A percentile compares a stretch with the other conserved stretches of the same genome.
phyloP scores from a whole-genome alignment of 1,284 basidiomycete genomes.

The Cryptococcus sp. region DNA sequence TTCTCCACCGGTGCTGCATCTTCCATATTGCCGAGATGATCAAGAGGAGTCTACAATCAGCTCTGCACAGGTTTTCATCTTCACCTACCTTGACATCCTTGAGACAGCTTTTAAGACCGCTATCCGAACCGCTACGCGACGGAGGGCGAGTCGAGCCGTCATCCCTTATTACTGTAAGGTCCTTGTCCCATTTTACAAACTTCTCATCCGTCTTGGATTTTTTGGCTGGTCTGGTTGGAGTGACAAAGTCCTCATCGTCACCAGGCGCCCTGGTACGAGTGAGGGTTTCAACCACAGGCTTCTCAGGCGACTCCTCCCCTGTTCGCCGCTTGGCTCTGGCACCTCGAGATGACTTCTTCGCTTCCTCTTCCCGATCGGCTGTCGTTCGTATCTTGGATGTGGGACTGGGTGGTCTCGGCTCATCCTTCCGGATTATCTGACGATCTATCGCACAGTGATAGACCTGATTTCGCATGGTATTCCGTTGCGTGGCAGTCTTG shows the following conservation, averaged over 20 bases:
- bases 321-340: constrained; percentile 66
- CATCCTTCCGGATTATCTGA: constrained; percentile 66
- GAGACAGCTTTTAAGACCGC: constrained; percentile 62
- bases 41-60: constrained; percentile 63
- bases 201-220: constrained; percentile 53
- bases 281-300: constrained; percentile 23
- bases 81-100: constrained; percentile 63
- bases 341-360: constrained; percentile 62
- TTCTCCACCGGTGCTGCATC: constrained; percentile 64
- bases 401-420: constrained; percentile 74
- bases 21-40: constrained; percentile 71
- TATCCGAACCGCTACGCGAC: neutral
- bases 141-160: constrained; percentile 19
- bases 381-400: constrained; percentile 70
- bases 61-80: constrained; percentile 8
- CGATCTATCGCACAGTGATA: constrained; percentile 51
- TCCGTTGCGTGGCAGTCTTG: constrained; percentile 39
- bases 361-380: constrained; percentile 69
- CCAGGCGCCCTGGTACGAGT: constrained; percentile 62
- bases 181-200: constrained; percentile 76
- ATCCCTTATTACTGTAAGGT: constrained; percentile 55
- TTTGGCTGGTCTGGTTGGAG: constrained; percentile 56
- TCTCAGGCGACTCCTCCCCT: constrained; percentile 31
- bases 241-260: constrained; percentile 78
- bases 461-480: constrained; percentile 49